Base-by-base conservation (phyloP, 768 basidiomycete species). In the Auriscalpium vulgare region DNA sequence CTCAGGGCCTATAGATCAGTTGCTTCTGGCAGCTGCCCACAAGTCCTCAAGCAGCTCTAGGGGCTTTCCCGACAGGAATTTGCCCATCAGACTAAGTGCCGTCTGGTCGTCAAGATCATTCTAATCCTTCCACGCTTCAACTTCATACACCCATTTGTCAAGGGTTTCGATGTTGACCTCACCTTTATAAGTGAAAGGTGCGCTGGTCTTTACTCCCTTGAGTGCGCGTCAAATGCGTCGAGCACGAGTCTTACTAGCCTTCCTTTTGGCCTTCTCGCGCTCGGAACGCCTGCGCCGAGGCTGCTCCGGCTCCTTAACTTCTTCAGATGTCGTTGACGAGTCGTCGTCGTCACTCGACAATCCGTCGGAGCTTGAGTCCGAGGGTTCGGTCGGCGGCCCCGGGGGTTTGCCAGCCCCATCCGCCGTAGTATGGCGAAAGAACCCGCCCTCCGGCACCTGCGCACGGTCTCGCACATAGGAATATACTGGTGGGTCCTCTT, bases 1-100 rank as follows among this genome's bases (percentile, higher is more conserved):
- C n/a, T n/a, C n/a, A n/a, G n/a, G n/a, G n/a, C n/a, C n/a, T n/a
- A n/a, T n/a, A n/a, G n/a, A n/a, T n/a, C n/a, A n/a, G n/a, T n/a
- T n/a, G n/a, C n/a, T n/a, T n/a, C n/a, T n/a, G n/a, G n/a, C n/a
- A n/a, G n/a, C n/a, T n/a, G n/a, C n/a, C n/a, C n/a, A n/a, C n/a
- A n/a, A n/a, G n/a, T n/a, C n/a, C n/a, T n/a, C n/a, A n/a, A n/a
- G n/a, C n/a, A n/a, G n/a, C n/a, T n/a, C n/a, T n/a, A n/a, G n/a
- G 0, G 68, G 64, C 8, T 59, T 50, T 2, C 61, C 66, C 1
- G 21, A 50, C 35, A 68, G 23, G 50, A 63, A 68, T 19, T 61
- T 59, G 0, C 56, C 50, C 35, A 65, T 53, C 3, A 65, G n/a
- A 29, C 54, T 57, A 0, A 65, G 47, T 1, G 37, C 40, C 2